A percentile compares a stretch with the other conserved stretches of the same genome.
Evolutionary conservation across 73 alveolate species (phyloP).

Genomic region (Paramecium octaurelia): DNA sequence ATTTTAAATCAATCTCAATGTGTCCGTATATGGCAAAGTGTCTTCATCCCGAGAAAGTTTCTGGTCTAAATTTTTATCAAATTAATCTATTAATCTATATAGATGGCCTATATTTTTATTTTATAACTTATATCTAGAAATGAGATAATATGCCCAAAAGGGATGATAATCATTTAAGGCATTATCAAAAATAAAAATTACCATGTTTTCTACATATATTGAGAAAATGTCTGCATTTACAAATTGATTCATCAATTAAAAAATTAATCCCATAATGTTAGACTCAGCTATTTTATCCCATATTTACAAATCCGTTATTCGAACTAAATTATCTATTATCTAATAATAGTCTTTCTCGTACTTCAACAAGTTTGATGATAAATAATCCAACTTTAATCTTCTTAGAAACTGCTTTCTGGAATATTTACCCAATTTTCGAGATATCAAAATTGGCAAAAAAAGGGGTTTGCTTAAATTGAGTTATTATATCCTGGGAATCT

Average conservation of each 20-base stretch:
- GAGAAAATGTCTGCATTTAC: not conserved
- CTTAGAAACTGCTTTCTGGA: not conserved
- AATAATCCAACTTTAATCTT: not conserved
- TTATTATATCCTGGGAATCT: not conserved
- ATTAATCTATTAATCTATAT: not conserved
- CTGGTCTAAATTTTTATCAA: not conserved
- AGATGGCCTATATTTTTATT: not conserved
- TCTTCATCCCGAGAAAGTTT: not conserved
- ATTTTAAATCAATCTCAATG: not conserved
- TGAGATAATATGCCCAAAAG: slow-evolving; percentile 22
- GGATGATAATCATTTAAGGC: slow-evolving; percentile 33
- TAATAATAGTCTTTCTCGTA: not conserved
- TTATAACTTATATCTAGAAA: not conserved
- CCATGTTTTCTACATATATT: not conserved
- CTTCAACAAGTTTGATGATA: slow-evolving; percentile 1
- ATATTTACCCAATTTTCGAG: not conserved
- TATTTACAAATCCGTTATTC: not conserved
- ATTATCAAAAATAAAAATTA: not conserved
- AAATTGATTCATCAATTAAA: not conserved
- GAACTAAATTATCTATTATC: slow-evolving; percentile 20
- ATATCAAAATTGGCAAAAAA: not conserved
- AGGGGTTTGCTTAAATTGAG: not conserved
- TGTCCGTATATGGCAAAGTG: not conserved
- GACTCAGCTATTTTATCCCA: not conserved
- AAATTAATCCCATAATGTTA: not conserved